Evolutionary conservation across 2,329 filamentous ascomycete genomes (phyloP).

Genomic region (Pestalotiopsis sp.): DNA sequence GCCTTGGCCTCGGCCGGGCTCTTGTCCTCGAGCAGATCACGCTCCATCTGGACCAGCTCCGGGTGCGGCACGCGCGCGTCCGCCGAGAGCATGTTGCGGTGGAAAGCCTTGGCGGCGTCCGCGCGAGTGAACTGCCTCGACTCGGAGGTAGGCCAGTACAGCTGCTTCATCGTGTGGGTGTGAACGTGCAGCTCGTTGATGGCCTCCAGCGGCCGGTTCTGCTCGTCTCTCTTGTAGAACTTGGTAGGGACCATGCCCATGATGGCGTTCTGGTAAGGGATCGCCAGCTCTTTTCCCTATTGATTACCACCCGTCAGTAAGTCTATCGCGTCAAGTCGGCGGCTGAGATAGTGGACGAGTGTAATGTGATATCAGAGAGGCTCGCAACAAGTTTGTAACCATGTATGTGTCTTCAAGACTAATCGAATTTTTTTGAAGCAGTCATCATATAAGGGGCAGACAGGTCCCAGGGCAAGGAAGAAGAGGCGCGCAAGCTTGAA

Average conservation of each 20-base stretch:
- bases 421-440: constrained; percentile 80
- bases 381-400: constrained; percentile 82
- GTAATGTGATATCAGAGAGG: constrained; percentile 63
- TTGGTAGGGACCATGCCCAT: constrained; percentile 79
- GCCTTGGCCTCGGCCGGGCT: constrained; percentile 38
- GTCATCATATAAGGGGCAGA: constrained; percentile 53
- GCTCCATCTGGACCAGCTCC: constrained; percentile 61
- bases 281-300: constrained; percentile 77
- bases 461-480: constrained; percentile 8
- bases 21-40: constrained; percentile 43
- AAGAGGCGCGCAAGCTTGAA: constrained; percentile 41
- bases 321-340: constrained; percentile 17
- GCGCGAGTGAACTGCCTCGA: constrained; percentile 65
- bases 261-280: constrained; percentile 76
- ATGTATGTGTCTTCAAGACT: constrained; percentile 98
- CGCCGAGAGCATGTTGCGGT: constrained; percentile 59
- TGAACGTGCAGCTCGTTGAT: constrained; percentile 70
- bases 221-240: constrained; percentile 54
- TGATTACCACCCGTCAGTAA: constrained; percentile 22
- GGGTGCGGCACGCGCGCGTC: constrained; percentile 65
- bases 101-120: constrained; percentile 68
- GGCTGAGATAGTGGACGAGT: constrained; percentile 12
- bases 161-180: constrained; percentile 61
- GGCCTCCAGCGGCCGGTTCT: constrained; percentile 53
- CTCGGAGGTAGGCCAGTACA: constrained; percentile 67